A percentile compares a stretch with the other conserved stretches of the same genome.
These are phyloP conservation scores for Fusarium agapanthi DNA, from an alignment of 2,329 filamentous ascomycete genomes.

Conservation along the genomic window DNA sequence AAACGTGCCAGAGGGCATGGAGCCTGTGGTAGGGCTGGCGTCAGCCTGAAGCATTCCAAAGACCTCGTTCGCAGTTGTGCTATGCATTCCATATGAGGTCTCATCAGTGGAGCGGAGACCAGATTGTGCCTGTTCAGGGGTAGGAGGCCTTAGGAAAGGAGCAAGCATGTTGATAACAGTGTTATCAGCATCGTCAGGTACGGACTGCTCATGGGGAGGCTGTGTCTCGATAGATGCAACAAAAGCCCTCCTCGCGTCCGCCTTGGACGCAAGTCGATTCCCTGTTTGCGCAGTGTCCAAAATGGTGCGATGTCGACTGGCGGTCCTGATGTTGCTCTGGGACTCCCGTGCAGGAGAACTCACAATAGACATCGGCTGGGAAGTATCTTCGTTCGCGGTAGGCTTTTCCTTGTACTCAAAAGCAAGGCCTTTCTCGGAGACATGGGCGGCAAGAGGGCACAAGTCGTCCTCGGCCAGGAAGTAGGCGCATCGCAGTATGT, in stretches of 20 bases:
- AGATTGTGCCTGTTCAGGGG: conserved; percentile 49
- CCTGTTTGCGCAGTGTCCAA: conserved; percentile 16
- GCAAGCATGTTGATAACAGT: conserved; percentile 59
- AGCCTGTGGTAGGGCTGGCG: conserved; percentile 41
- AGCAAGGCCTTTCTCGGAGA: conserved; percentile 43
- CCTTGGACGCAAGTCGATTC: neutral
- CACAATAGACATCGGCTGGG: conserved; percentile 27
- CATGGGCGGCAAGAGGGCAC: conserved; percentile 50
- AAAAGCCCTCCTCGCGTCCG: conserved; percentile 2
- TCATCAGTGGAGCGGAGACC: conserved; percentile 49
- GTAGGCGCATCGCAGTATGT: conserved; percentile 59
- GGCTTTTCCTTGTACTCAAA: conserved; percentile 46
- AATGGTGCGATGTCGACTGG: conserved; percentile 14
- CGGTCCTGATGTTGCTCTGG: conserved; percentile 9
- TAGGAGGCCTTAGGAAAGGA: conserved; percentile 57
- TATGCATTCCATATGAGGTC: conserved; percentile 65
- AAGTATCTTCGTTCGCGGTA: neutral
- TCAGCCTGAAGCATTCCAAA: conserved; percentile 54
- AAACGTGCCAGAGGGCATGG: conserved; percentile 46
- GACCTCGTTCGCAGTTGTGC: conserved; percentile 59
- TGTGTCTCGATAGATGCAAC: conserved; percentile 13
- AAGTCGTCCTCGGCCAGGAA: conserved; percentile 54
- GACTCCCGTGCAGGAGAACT: conserved; percentile 16
- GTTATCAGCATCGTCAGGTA: conserved; percentile 46
- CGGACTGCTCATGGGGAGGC: conserved; percentile 11